Base-by-base conservation (phyloP, 768 basidiomycete species). In the Tulasnella sp. region DNA sequence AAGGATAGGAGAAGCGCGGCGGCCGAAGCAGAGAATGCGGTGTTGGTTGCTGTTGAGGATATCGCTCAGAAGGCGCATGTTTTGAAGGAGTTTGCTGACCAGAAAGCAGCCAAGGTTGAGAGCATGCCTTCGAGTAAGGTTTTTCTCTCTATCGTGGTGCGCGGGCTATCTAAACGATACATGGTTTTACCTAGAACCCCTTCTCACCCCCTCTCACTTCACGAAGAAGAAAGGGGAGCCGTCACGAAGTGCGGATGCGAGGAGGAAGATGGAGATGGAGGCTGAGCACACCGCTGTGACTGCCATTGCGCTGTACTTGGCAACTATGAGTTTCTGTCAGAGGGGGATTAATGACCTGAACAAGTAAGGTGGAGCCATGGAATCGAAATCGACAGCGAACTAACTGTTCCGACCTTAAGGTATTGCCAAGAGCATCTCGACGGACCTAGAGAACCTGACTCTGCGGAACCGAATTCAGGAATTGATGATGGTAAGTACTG, bases 11-110 rank as follows among this genome's bases (percentile, higher is more conserved):
- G 40, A 42, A 49, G 34, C 69, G 54, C 54, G 17, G n/a, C 52
- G 7, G 52, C 52, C 52, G 78, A 81, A 14, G 84, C 92, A 79
- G 95, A 97, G 79, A 93, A 97, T 77, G 89, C 89, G 77, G 83
- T 97, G n/a, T 84, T 97, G n/a, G 88, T 86, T 2, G 82, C 84
- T 25, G 84, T 99, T 58, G 97, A 99, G 81, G 93, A 96, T 78
- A 85, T 96, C 3, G 97, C 96, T 40, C 94, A 97, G 86, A 99
- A 99, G 87, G 97, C 97, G 40, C 91, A 93, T 77, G 95, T 96
- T 72, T 84, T 99, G 77, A 92, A 93, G 76, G 91, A 93, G 78
- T 97, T 96, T 89, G 97, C 93, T 29, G 97, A 99, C 79, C 92
- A 95, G 86, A 91, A 97, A 88, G 93, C 93, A 80, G 93, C 93